A percentile compares a stretch with the other conserved stretches of the same genome.
Conservation (phyloP, 2,329 filamentous ascomycete species). For the Ustilaginoidea virens region DNA sequence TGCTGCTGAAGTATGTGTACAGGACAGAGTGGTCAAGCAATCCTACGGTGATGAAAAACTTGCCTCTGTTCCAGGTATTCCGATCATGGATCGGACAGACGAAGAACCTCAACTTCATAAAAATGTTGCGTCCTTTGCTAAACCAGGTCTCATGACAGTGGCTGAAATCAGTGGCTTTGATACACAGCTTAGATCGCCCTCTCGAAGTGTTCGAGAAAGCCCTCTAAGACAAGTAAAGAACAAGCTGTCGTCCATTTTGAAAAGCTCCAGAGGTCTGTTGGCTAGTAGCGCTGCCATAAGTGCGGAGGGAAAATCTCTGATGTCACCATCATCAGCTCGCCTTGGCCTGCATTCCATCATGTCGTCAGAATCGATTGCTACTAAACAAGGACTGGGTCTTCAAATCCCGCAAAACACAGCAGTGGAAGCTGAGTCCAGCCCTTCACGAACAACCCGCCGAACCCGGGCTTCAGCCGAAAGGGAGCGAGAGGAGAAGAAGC, state of each 20-base stretch:
- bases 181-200: slow-evolving; percentile 40
- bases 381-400: slow-evolving; percentile 11
- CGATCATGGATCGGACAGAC: slow-evolving; percentile 9
- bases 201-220: slow-evolving; percentile 48
- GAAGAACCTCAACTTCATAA: slow-evolving; percentile 23
- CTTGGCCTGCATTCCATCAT: slow-evolving; percentile 26
- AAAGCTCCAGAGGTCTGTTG: slow-evolving; percentile 73
- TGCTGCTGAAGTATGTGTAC: not conserved
- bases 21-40: slow-evolving; percentile 5
- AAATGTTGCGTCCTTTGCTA: slow-evolving; percentile 47
- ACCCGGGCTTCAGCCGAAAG: slow-evolving; percentile 44
- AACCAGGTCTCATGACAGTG: slow-evolving; percentile 35
- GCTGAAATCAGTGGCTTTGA: slow-evolving; percentile 24
- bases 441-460: slow-evolving; percentile 26
- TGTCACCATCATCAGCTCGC: slow-evolving; percentile 36
- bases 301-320: slow-evolving; percentile 43
- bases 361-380: slow-evolving; percentile 33
- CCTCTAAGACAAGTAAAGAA: slow-evolving; percentile 86
- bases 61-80: slow-evolving; percentile 42
- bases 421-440: slow-evolving; percentile 19
- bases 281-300: slow-evolving; percentile 56
- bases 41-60: slow-evolving; percentile 37
- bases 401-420: slow-evolving; percentile 7
- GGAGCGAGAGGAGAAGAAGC: slow-evolving; percentile 50
- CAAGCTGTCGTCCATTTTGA: slow-evolving; percentile 80